These are phyloP conservation scores for Pyrrhoderma lamaoense DNA, from an alignment of 1,284 basidiomycete species.

Conservation along the genomic window DNA sequence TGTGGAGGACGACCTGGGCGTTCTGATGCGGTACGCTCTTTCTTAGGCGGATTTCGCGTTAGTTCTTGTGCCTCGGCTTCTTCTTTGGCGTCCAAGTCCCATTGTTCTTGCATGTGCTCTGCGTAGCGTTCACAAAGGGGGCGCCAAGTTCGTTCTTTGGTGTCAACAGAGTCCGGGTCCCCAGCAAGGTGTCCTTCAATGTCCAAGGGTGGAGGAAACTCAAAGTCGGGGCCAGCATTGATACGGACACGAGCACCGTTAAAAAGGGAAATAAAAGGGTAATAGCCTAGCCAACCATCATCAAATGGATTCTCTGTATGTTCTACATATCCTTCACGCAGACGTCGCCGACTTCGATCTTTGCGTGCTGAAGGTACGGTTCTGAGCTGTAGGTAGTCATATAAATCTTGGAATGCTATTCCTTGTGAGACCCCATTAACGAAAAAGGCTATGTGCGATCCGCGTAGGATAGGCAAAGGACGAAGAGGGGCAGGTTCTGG, in stretches of 20 bases:
- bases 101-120: constrained; percentile 75
- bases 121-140: constrained; percentile 71
- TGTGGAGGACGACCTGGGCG: constrained; percentile 2
- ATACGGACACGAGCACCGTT: constrained; percentile 81
- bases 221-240: constrained; percentile 86
- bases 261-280: constrained; percentile 90
- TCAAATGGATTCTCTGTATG: constrained; percentile 83
- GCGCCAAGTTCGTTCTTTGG: constrained; percentile 49
- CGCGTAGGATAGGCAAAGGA: constrained; percentile 62
- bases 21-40: background rate
- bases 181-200: constrained; percentile 53
- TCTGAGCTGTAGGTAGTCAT: constrained; percentile 86
- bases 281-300: constrained; percentile 94
- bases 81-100: constrained; percentile 59
- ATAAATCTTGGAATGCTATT: constrained; percentile 81
- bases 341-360: constrained; percentile 46
- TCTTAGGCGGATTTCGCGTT: constrained; percentile 4
- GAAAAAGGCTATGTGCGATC: constrained; percentile 84
- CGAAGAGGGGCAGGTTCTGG: constrained; percentile 40
- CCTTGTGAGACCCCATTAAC: constrained; percentile 88
- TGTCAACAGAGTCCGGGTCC: constrained; percentile 18
- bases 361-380: constrained; percentile 47
- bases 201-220: constrained; percentile 68
- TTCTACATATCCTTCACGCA: constrained; percentile 55
- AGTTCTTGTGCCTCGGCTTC: constrained; percentile 54